Base-by-base conservation (phyloP, 176 grass and related monocot species). In the Rhynchospora breviuscula region DNA sequence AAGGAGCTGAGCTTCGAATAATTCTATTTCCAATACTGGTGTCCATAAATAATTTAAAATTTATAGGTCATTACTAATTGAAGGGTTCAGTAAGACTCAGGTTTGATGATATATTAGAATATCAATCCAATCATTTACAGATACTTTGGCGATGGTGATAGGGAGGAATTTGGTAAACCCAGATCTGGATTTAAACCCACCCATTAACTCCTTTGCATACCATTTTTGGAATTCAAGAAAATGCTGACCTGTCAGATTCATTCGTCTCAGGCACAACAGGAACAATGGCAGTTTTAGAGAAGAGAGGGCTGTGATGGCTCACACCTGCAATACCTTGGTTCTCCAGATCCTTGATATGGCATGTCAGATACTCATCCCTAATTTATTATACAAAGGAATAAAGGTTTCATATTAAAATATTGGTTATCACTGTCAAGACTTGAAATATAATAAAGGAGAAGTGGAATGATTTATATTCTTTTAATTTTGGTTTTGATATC, bases 301-400 rank as follows among this genome's bases (percentile, higher is more conserved):
- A 98, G 12, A 95, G 85, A 72, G 95, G 90, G 86, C 89, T 98
- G 80, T 95, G 95, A 81, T 95, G 91, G 45, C 91, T 95, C 81
- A 95, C 92, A 71, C 95, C 95, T 7, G 89, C 92, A 82, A 98
- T 93, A 75, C 85, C 91, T 89, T 91, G 90, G 66, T 81, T 68
- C 75, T 98, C 92, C 35, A 95, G 67, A 89, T 91, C 95, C 10
- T 91, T 60, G 23, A 93, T 91, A 86, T 93, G 95, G 72, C 89
- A 80, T 52, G 22, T 85, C 82, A 93, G 87, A 66, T 72, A 86
- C 8, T 93, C 89, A 66, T 93, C 91, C 95, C 95, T 98, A 84
- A 31, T 22, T 22, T 29, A 29, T 82, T 65, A 25, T 52, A 18
- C 10, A 65, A 60, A 86, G 15, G 46, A 26, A 59, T 71, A 79